Evolutionary conservation across 306 rosid species (phyloP).

Genomic region (Abrus pulchellus): DNA sequence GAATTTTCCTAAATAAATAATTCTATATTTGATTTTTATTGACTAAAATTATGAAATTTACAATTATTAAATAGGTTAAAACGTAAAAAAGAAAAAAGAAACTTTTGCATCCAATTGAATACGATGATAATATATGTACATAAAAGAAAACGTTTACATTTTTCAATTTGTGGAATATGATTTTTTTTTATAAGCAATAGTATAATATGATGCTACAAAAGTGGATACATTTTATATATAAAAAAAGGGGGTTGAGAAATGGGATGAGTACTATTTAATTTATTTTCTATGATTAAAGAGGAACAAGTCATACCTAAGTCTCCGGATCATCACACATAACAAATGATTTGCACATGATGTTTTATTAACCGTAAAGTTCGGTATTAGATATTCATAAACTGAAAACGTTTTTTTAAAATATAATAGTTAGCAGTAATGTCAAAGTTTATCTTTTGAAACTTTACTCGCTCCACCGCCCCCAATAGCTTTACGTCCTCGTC

Average conservation of each 20-base stretch:
- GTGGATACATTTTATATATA: too few species aligned
- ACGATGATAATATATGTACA: not conserved
- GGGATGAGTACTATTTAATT: not conserved
- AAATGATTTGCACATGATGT: conserved; percentile 18
- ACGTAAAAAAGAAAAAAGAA: not conserved
- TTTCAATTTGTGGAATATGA: not conserved
- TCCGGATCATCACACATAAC: not conserved
- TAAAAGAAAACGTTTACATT: too few species aligned
- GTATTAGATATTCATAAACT: not conserved
- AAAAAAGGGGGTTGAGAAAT: not conserved
- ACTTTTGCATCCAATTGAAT: not conserved
- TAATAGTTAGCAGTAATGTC: not conserved
- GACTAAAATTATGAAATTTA: not conserved
- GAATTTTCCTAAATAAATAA: not conserved
- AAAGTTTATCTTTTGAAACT: not conserved
- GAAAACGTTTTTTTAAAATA: not conserved
- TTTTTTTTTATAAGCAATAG: too few species aligned
- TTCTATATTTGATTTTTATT: not conserved
- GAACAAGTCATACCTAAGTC: not conserved
- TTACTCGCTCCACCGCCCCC: not conserved
- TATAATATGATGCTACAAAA: too few species aligned
- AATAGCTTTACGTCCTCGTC: not conserved
- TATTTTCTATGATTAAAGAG: not conserved
- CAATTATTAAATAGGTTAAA: not conserved
- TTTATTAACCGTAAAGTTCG: not conserved